These are phyloP conservation scores for Eleusine coracana DNA, from an alignment of 176 grass and related monocot genomes.

Conservation along the genomic window DNA sequence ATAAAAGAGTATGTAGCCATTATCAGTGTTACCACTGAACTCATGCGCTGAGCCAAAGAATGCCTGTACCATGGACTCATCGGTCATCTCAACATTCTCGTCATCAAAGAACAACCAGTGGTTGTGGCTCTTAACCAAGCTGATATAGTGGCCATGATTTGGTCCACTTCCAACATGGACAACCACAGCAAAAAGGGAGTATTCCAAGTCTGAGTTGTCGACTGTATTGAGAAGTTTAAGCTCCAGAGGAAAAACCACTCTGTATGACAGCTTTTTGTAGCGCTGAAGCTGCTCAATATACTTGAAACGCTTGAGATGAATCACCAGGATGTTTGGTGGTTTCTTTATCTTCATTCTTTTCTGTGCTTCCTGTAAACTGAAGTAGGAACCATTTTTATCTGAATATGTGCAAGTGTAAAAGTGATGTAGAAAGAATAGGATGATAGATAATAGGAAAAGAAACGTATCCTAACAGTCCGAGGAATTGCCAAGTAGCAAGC, in stretches of 20 bases:
- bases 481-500: neutral
- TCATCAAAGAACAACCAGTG: conserved; percentile 96
- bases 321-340: conserved; percentile 89
- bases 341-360: conserved; percentile 99
- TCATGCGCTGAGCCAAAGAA: conserved; percentile 93
- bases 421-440: neutral
- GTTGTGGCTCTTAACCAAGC: conserved; percentile 94
- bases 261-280: conserved; percentile 88
- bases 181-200: conserved; percentile 91
- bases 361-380: conserved; percentile 97
- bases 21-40: conserved; percentile 90
- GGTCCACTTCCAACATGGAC: conserved; percentile 93
- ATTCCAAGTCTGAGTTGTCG: conserved; percentile 82
- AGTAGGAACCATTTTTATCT: conserved; percentile 12
- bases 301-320: conserved; percentile 98
- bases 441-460: neutral
- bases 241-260: conserved; percentile 93
- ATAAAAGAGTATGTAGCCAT: conserved; percentile 96
- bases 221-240: conserved; percentile 89
- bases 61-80: conserved; percentile 78
- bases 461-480: neutral
- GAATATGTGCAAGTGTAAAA: conserved; percentile 10
- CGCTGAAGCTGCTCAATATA: conserved; percentile 94
- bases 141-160: conserved; percentile 96
- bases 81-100: conserved; percentile 95